Conservation (phyloP, 345 rosid species). For the Passiflora organensis region DNA sequence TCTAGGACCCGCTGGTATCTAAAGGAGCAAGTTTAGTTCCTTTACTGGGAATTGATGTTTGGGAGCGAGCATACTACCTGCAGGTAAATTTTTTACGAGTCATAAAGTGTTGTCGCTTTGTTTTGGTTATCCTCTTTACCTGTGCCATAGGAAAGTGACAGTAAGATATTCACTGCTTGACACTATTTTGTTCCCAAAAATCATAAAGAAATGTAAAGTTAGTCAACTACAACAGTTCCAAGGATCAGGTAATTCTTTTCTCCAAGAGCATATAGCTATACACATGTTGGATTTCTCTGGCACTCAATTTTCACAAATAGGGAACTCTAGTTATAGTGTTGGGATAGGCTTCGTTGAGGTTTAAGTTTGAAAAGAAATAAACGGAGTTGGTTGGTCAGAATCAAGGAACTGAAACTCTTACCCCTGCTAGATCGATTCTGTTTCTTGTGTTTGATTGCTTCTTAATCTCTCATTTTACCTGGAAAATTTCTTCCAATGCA, state of each 20-base stretch:
- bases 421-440: neutral
- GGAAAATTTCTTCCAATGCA: slow-evolving; percentile 24
- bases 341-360: too few species aligned
- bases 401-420: too few species aligned
- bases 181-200: neutral
- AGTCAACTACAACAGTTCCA: neutral
- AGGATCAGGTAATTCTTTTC: neutral
- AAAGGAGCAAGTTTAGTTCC: slow-evolving; percentile 74
- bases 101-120: neutral
- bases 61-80: slow-evolving; percentile 98
- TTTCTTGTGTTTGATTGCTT: neutral
- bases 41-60: slow-evolving; percentile 86
- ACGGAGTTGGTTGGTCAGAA: too few species aligned
- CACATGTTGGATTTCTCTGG: too few species aligned
- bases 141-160: neutral
- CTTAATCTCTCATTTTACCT: neutral
- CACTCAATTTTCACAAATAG: too few species aligned
- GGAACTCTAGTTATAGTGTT: too few species aligned
- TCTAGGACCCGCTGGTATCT: slow-evolving; percentile 82
- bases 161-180: neutral
- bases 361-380: too few species aligned
- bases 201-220: neutral
- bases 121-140: neutral
- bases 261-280: too few species aligned
- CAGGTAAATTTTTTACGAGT: slow-evolving; percentile 49